phyloP scores from a whole-genome alignment of 1,284 basidiomycete genomes.

The Cutaneotrichosporon cyanovorans region DNA sequence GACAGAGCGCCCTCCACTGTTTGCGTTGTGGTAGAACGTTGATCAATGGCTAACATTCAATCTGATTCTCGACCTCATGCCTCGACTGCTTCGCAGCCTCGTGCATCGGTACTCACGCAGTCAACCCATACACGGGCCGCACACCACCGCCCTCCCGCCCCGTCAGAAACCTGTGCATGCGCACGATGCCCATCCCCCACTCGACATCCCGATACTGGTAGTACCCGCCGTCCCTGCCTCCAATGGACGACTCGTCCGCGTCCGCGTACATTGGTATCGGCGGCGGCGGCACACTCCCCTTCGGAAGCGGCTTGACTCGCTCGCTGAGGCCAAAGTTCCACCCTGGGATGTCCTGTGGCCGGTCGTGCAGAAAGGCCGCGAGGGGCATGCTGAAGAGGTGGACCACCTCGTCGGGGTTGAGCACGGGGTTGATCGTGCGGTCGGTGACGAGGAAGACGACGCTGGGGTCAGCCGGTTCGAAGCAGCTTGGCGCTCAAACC shows the following conservation, averaged over 20 bases:
- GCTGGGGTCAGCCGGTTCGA: constrained; percentile 47
- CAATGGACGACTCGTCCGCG: constrained; percentile 12
- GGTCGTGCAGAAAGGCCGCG: constrained; percentile 59
- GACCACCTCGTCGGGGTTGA: constrained; percentile 68
- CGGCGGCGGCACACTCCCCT: constrained; percentile 16
- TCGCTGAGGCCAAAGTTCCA: constrained; percentile 35
- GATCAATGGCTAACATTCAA: too few relatives aligned
- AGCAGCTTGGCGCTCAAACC: too few relatives aligned
- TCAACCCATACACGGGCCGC: constrained; percentile 74
- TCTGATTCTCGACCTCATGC: constrained; percentile 14
- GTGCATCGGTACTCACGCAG: constrained; percentile 61
- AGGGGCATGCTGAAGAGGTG: constrained; percentile 76
- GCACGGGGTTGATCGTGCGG: constrained; percentile 55
- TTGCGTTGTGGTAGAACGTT: too few relatives aligned
- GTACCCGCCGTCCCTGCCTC: constrained; percentile 48
- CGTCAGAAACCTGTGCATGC: constrained; percentile 70
- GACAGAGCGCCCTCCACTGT: too few relatives aligned
- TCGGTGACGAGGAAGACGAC: constrained; percentile 75
- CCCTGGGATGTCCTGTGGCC: constrained; percentile 54
- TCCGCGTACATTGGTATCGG: constrained; percentile 24
- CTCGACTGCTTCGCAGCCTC: too few relatives aligned
- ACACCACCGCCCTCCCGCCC: constrained; percentile 69
- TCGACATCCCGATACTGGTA: constrained; percentile 57
- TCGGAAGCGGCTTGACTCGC: constrained; percentile 18
- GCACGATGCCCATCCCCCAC: constrained; percentile 47